phyloP scores from a whole-genome alignment of 768 basidiomycete genomes.

The Porpolomopsis calyptriformis region DNA sequence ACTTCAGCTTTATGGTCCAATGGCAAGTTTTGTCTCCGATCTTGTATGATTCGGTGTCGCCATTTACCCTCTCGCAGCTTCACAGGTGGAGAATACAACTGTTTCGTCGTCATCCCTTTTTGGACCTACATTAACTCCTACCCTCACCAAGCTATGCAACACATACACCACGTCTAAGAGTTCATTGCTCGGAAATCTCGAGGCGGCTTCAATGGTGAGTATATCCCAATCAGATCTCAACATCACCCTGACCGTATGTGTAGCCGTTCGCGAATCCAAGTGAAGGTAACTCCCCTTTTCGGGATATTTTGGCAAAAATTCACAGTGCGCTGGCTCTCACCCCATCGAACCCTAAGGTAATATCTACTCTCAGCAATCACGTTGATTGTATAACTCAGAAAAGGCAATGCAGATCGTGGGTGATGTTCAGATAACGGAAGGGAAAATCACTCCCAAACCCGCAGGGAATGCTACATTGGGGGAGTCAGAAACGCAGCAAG shows the following conservation, averaged over 20 bases:
- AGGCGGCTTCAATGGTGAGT: constrained; percentile 10
- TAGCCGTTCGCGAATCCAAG: neutral
- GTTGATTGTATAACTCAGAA: neutral
- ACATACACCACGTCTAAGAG: constrained; percentile 28
- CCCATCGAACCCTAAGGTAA: constrained; percentile 40
- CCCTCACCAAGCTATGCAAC: constrained; percentile 11
- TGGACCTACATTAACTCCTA: constrained; percentile 14
- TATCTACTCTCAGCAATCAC: constrained; percentile 7
- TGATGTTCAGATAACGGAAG: neutral
- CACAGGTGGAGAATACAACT: neutral
- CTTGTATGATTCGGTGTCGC: neutral
- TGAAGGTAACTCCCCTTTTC: constrained; percentile 25
- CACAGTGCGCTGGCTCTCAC: constrained; percentile 54
- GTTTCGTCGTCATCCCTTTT: constrained; percentile 23
- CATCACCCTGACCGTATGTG: neutral
- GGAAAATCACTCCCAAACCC: constrained; percentile 6
- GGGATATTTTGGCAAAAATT: constrained; percentile 51
- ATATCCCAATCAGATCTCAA: neutral
- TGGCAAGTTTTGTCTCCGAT: constrained; percentile 13
- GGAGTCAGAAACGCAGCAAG: constrained; percentile 20
- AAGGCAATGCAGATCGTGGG: neutral
- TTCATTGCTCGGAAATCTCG: constrained; percentile 35
- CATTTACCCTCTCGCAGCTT: neutral
- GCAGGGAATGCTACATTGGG: constrained; percentile 15
- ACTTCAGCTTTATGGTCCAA: constrained; percentile 20